These are phyloP conservation scores for Globisporangium mamillatum DNA, from an alignment of 352 stramenopile species.

Conservation along the genomic window DNA sequence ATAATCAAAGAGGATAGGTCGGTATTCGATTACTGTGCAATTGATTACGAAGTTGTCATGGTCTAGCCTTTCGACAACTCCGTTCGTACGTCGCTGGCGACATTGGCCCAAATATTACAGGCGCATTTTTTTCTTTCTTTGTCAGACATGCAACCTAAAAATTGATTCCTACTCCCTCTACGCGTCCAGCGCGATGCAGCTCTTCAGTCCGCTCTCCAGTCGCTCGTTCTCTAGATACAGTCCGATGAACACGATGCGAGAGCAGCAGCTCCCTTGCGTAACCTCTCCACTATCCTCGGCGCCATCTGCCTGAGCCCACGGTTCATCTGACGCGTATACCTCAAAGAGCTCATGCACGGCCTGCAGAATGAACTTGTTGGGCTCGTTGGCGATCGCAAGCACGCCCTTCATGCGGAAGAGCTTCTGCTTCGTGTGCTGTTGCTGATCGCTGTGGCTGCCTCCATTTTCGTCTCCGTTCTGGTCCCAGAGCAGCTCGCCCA, in stretches of 20 bases:
- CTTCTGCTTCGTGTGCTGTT: constrained; percentile 26
- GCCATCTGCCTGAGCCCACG: constrained; percentile 27
- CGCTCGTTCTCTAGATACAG: constrained; percentile 41
- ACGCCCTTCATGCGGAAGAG: constrained; percentile 81
- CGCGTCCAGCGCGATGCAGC: constrained; percentile 20
- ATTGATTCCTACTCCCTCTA: too few species aligned
- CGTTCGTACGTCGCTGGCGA: too few species aligned
- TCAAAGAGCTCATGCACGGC: constrained; percentile 84
- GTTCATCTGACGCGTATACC: constrained; percentile 62
- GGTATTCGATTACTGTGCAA: too few species aligned
- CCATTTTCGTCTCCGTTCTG: constrained; percentile 30
- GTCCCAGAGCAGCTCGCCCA: constrained; percentile 69
- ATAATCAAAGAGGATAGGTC: too few species aligned
- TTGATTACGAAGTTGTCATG: too few species aligned
- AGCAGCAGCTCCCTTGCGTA: constrained; percentile 12
- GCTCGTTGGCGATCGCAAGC: constrained; percentile 42
- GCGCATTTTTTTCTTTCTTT: too few species aligned
- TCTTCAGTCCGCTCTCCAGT: constrained; percentile 33
- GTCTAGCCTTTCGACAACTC: too few species aligned
- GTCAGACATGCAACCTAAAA: too few species aligned
- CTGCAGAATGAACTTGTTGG: constrained; percentile 75
- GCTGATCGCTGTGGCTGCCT: not conserved
- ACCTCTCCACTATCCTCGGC: too few species aligned
- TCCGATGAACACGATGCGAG: constrained; percentile 74
- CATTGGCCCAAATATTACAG: too few species aligned